Evolutionary conservation across 257 asterid genomes (phyloP), one percentile per base, ranked within the genome.

Genomic region (Ballota nigra): DNA sequence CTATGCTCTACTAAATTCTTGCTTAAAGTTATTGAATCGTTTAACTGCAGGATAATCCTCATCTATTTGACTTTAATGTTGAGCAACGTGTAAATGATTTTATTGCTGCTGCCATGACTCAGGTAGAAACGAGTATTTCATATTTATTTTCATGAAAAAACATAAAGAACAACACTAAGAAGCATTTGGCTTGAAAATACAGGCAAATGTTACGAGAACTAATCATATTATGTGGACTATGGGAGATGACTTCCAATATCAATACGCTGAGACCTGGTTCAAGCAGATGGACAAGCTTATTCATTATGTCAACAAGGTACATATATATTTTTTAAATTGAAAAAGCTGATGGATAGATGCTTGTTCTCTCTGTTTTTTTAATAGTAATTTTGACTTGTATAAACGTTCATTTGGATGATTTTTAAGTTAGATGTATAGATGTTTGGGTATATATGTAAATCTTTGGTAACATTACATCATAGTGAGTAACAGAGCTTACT

Each of bases 201-300:
- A 92, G 96, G 98, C 92, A 71, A 89, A 92, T 75, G 92, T 92
- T 56, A 92, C 98, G 0, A 88, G 85, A 53, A 85, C 91, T 34
- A 85, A 92, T 82, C 98, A 92, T 79, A 85, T 92, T 22, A 92
- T 92, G 98, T 92, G 96, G 96, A 92, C 98, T 19, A 92, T 92
- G 98, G 98, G 98, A 51, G 92, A 92, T 51, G 98, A 89, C 77
- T 92, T 92, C 79, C 84, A 79, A 70, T 92, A 92, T 80, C 93
- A 86, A 62, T 92, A 92, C 70, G 96, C 96, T 1, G 98, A 89
- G 72, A 75, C 90, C 36, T 92, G 98, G 98, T 92, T 92, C 89
- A 92, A 86, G 83, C 87, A 92, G 76, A 92, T 92, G 96, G 98
- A 92, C 80, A 92, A 92, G 80, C 84, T 92, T 63, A 92, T 92